A percentile compares a stretch with the other conserved stretches of the same genome.
phyloP scores from a whole-genome alignment of 192 early-diverging fungal genomes.

The Phycomyces blakesleeanus region DNA sequence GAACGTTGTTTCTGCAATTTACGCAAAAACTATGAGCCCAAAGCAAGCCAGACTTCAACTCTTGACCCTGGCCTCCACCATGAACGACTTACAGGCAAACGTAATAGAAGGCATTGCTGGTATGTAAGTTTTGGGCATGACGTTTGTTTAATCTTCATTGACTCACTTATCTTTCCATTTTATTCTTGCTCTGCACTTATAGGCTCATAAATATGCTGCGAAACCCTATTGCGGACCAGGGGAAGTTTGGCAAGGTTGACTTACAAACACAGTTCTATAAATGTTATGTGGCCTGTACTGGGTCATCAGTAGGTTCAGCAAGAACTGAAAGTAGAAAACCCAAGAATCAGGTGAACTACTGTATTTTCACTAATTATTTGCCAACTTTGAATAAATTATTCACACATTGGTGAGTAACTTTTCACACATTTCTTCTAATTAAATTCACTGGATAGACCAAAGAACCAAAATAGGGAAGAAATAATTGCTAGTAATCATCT shows the following conservation, averaged over 20 bases:
- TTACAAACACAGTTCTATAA: background rate
- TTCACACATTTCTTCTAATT: too few relatives aligned
- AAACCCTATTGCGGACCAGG: conserved; percentile 4
- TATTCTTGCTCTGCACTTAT: conserved; percentile 1
- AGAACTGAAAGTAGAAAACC: too few relatives aligned
- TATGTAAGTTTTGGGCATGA: background rate
- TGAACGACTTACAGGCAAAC: conserved; percentile 1
- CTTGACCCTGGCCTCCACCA: background rate
- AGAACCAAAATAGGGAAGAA: too few relatives aligned
- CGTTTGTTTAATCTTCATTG: conserved; percentile 5
- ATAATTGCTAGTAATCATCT: too few relatives aligned
- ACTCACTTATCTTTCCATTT: background rate
- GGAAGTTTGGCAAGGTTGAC: conserved; percentile 1
- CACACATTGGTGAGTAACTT: too few relatives aligned
- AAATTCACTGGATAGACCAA: too few relatives aligned
- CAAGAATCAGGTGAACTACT: too few relatives aligned
- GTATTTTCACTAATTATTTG: too few relatives aligned
- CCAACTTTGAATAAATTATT: too few relatives aligned
- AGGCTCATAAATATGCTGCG: background rate
- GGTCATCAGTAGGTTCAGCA: too few relatives aligned
- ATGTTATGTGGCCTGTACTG: too few relatives aligned
- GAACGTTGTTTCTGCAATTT: background rate
- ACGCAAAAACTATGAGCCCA: background rate
- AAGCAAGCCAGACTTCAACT: background rate
- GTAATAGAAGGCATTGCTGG: conserved; percentile 7